A percentile compares a stretch with the other conserved stretches of the same genome.
phyloP scores from a whole-genome alignment of 139 green algal species.

The Spirogloea muscicola region DNA sequence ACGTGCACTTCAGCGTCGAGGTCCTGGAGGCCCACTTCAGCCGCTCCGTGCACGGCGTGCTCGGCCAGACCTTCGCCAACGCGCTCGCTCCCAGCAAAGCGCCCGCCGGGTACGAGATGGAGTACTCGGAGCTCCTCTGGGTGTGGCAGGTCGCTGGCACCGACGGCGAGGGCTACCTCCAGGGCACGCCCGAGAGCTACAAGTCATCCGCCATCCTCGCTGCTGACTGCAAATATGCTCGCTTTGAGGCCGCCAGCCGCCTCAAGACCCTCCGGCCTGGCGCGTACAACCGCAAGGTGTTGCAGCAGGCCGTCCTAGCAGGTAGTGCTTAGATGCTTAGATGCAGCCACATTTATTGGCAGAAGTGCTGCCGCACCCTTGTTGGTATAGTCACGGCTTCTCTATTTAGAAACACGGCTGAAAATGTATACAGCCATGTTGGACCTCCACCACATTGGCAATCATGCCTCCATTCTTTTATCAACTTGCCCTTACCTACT shows the following conservation, averaged over 20 bases:
- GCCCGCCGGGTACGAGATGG: slow-evolving; percentile 16
- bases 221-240: slow-evolving; percentile 31
- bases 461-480: too few species aligned
- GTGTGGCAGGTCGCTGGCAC: slow-evolving; percentile 30
- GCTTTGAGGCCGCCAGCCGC: slow-evolving; percentile 6
- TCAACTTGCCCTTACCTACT: too few species aligned
- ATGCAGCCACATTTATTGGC: too few species aligned
- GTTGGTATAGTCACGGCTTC: too few species aligned
- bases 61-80: slow-evolving; percentile 33
- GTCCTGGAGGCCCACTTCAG: neutral
- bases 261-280: too few species aligned
- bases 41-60: slow-evolving; percentile 6
- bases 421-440: too few species aligned
- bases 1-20: slow-evolving; percentile 18
- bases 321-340: too few species aligned
- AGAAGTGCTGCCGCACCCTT: too few species aligned
- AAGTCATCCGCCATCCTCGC: slow-evolving; percentile 24
- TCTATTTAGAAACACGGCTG: too few species aligned
- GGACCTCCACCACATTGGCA: too few species aligned
- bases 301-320: too few species aligned
- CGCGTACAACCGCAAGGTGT: too few species aligned
- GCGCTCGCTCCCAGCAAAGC: slow-evolving; percentile 18
- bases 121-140: slow-evolving; percentile 32
- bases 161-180: slow-evolving; percentile 29
- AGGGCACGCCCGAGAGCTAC: slow-evolving; percentile 29